These are phyloP conservation scores for Hypoxylon sp. DNA, from an alignment of 2,329 filamentous ascomycete genomes.

Conservation along the genomic window DNA sequence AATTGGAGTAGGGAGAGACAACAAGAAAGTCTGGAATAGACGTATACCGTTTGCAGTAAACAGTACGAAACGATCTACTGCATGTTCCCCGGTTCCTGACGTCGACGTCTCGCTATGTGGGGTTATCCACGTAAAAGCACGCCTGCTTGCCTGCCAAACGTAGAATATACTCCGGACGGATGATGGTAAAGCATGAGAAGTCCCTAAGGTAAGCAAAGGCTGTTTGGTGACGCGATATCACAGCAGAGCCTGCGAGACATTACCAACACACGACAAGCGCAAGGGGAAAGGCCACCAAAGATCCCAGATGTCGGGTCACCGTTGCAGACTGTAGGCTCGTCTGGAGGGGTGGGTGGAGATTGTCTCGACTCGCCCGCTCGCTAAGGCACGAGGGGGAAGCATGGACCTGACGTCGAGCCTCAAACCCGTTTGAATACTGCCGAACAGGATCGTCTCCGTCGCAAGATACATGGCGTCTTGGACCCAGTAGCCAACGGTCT, in stretches of 20 bases:
- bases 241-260: constrained; percentile 9
- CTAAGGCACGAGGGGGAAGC: constrained; percentile 1
- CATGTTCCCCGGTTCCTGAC: not conserved
- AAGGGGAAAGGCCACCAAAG: constrained; percentile 11
- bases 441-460: constrained; percentile 19
- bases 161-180: no score
- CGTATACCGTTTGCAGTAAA: no score
- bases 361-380: not conserved
- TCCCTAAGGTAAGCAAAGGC: not conserved
- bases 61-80: constrained; percentile 1
- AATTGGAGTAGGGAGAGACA: no score
- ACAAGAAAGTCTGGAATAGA: no score
- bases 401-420: constrained; percentile 11
- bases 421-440: constrained; percentile 1
- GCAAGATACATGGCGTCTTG: constrained; percentile 16
- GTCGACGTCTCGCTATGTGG: no score
- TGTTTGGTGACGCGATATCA: not conserved
- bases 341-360: constrained; percentile 10
- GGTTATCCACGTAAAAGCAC: no score
- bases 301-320: not conserved
- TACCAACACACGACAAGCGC: constrained; percentile 24
- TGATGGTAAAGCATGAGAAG: no score
- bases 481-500: constrained; percentile 8
- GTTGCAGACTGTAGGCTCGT: not conserved
- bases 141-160: no score